Conservation (phyloP, 768 basidiomycete genomes). For the Tulasnella sp. region DNA sequence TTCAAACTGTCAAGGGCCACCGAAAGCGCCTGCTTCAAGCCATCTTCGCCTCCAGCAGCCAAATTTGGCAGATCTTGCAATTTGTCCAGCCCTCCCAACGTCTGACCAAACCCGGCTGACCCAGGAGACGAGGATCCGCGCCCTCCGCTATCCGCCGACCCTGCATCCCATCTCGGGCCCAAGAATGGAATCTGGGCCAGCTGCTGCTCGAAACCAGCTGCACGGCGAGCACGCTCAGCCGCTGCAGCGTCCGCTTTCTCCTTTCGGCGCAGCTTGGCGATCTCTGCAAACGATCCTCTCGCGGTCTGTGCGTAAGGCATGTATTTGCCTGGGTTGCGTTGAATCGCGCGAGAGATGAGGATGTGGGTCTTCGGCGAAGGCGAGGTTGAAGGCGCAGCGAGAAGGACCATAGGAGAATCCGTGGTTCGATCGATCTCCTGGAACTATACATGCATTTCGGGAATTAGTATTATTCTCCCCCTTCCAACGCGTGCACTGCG, state of each 20-base stretch:
- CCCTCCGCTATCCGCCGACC: slow-evolving; percentile 20
- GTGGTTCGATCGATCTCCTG: slow-evolving; percentile 31
- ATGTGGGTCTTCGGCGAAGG: slow-evolving; percentile 26
- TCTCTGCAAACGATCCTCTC: slow-evolving; percentile 24
- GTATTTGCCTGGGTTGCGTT: slow-evolving; percentile 26
- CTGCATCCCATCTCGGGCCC: slow-evolving; percentile 12
- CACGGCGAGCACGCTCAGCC: slow-evolving; percentile 22
- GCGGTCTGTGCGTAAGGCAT: slow-evolving; percentile 29
- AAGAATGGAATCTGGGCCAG: slow-evolving; percentile 18
- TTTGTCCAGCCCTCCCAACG: slow-evolving; percentile 23
- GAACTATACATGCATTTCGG: slow-evolving; percentile 12
- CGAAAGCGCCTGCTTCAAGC: slow-evolving; percentile 28
- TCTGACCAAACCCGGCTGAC: slow-evolving; percentile 13
- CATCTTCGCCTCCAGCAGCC: slow-evolving; percentile 28
- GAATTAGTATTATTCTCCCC: not conserved
- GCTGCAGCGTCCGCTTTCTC: slow-evolving; percentile 26
- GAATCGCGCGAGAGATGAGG: slow-evolving; percentile 25
- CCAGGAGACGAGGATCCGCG: slow-evolving; percentile 23
- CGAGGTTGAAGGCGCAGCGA: slow-evolving; percentile 26
- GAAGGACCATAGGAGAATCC: slow-evolving; percentile 30
- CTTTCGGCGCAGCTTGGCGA: slow-evolving; percentile 14
- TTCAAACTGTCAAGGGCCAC: slow-evolving; percentile 30
- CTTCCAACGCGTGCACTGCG: not conserved
- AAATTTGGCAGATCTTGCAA: slow-evolving; percentile 22
- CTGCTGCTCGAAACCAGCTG: slow-evolving; percentile 19